Evolutionary conservation across 306 rosid species (phyloP), one percentile per base, ranked within the genome.

Genomic region (Amphicarpaea edgeworthii): DNA sequence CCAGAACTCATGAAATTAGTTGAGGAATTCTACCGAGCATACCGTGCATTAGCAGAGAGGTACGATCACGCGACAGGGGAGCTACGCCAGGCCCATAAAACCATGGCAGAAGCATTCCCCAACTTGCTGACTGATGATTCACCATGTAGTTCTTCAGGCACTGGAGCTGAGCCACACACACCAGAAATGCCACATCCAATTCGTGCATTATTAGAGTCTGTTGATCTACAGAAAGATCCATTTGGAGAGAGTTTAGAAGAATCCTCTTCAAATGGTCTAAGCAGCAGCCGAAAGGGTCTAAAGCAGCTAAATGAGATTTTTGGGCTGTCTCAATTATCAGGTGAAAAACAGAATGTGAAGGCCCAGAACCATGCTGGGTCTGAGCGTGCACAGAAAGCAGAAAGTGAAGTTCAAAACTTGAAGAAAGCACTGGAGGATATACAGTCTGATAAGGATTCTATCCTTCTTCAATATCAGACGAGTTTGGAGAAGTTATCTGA

Each of bases 11-110:
- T 90, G 96, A 93, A 96, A 78, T 69, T 96, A 59, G 98, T 96
- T 45, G 99, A 96, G 87, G 99, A 96, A 86, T 90, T 96, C 86
- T 90, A 96, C 85, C 91, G 99, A 77, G 99, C 99, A 64, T 96
- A 96, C 74, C 98, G 99, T 57, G 99, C 99, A 45, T 82, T 96
- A 53, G 99, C 99, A 2, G 99, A 96, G 88, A 93, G 99, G 84
- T 96, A 96, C 30, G 93, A 90, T 79, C 97, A 93, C 86, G 99
- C 99, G 41, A 96, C 99, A 16, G 97, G 21, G 73, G 99, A 93
- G 87, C 90, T 96, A 62, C 94, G 91, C 15, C 96, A 96, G 23
- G 99, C 97, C 73, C 99, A 96, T 82, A 89, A 82, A 85, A 88
- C 99, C 70, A 96, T 96, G 89, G 96, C 93, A 66, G 94, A 90